Evolutionary conservation across 1,284 basidiomycete species (phyloP), one percentile per base, ranked within the genome.

Genomic region (Singerocomus rubriflavus): DNA sequence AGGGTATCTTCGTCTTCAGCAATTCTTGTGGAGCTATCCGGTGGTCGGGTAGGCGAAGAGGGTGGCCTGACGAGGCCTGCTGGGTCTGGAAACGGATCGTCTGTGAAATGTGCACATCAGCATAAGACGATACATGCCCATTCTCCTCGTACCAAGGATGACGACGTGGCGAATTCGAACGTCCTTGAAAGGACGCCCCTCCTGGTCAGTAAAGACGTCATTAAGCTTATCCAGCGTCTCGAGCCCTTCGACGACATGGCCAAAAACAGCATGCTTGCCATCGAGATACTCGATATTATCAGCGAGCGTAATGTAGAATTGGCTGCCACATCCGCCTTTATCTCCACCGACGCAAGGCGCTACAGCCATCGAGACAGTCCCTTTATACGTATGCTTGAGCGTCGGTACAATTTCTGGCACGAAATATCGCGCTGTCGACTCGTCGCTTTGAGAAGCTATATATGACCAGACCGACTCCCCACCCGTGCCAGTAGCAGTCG

Each of bases 321-420:
- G 96, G 61, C 88, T 91, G 4, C 92, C 96, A 58, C 92, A 94
- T 6, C 93, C 92, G 7, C 91, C 85, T 48, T 79, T 57, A n/a
- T 81, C 75, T 2, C 79, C 82, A 34, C 82, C 84, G 7, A 87
- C 67, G 1, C 80, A 74, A 38, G 86, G 90, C 14, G 93, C 89
- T 12, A 97, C 84, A 6, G 94, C 94, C 94, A 97, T 98, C 0
- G 92, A 95, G 4, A 99, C 88, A 0, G 93, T 98, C 8, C 96
- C 96, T 60, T 82, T 85, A n/a, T 75, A 69, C 0, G 77, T 77
- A 67, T 99, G 96, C 70, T 97, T 97, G 53, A 97, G 76, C 53
- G 79, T 83, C 5, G 85, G 83, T 2, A 83, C 73, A 57, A 93
- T 77, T 66, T 97, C 93, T 0, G 93, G 88, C 8, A 76, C 68